Evolutionary conservation across 2,329 filamentous ascomycete genomes (phyloP), one percentile per base, ranked within the genome.

Genomic region (Cladophialophora psammophila): DNA sequence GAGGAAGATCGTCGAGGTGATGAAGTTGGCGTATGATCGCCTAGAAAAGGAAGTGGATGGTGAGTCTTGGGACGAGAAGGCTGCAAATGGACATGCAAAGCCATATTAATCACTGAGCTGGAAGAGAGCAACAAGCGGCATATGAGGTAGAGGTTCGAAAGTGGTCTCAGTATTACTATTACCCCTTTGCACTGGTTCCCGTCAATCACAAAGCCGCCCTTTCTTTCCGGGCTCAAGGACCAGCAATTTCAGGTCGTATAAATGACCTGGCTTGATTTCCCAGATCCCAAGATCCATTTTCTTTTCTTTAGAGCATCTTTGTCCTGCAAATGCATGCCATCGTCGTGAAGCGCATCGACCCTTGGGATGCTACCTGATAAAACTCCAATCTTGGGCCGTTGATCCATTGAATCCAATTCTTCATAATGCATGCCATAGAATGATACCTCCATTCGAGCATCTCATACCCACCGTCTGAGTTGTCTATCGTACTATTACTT

Each of bases 1-100:
- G 34, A 78, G 81, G 12, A 66, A 75, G 52, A 83, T 87, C 45
- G 84, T 85, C n/a, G 76, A 82, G 18, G 80, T 84, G 0, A 76
- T 87, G 35, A 74, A 79, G 12, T 77, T 81, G 26, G 77, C 65
- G n/a, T 72, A 71, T 52, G 66, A 69, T 34, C 40, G 40, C 38
- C 12, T 70, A 56, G 68, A 68, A 26, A 50, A 63, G 32, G 70
- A 70, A 52, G 61, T 67, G 32, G 68, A 70, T 34, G 42, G 15
- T 9, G 60, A 63, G 15, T 48, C 12, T n/a, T 53, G 40, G 32
- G 45, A 8, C 4, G 15, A 45, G 12, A 50, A 50, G 15, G 57
- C 26, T 20, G 57, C 18, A 15, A 50, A 60, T 36, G 57, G 57
- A 20, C 13, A 35, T 26, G 15, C 42, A 26, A 60, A 40, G 59